A percentile compares a stretch with the other conserved stretches of the same genome.
These are phyloP conservation scores for Colletotrichum cuscutae DNA, from an alignment of 2,329 filamentous ascomycete genomes.

Conservation along the genomic window DNA sequence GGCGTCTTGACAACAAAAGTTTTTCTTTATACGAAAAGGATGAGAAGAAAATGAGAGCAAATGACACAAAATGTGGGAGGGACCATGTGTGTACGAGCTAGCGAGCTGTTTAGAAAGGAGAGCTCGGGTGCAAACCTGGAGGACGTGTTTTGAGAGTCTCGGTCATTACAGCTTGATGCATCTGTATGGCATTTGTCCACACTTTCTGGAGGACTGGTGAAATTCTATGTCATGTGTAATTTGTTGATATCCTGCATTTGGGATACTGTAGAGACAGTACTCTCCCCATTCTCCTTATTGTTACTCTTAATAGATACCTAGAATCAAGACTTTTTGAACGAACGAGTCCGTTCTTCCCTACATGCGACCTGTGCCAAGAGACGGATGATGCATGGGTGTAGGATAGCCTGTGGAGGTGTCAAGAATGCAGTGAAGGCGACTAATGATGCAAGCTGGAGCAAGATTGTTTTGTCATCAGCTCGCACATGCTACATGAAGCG, in stretches of 20 bases:
- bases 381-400: no score
- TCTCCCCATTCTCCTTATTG: background rate
- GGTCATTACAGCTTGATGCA: background rate
- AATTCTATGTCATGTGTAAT: background rate
- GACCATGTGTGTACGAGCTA: background rate
- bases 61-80: background rate
- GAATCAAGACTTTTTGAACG: background rate
- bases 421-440: background rate
- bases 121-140: slow-evolving; percentile 22
- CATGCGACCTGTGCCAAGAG: no score
- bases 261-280: background rate
- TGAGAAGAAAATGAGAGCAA: background rate
- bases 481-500: no score
- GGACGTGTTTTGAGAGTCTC: background rate
- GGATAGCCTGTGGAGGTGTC: background rate
- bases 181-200: background rate
- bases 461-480: no score
- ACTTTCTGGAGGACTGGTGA: background rate
- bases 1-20: background rate
- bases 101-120: slow-evolving; percentile 22
- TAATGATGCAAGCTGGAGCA: no score
- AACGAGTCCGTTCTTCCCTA: background rate
- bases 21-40: background rate
- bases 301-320: slow-evolving; percentile 14
- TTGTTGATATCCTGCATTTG: background rate